Percentiles rank a stretch among this genome's conserved stretches.
Evolutionary conservation across 1,284 basidiomycete genomes (phyloP).

Genomic region (Paramarasmius palmivorus): DNA sequence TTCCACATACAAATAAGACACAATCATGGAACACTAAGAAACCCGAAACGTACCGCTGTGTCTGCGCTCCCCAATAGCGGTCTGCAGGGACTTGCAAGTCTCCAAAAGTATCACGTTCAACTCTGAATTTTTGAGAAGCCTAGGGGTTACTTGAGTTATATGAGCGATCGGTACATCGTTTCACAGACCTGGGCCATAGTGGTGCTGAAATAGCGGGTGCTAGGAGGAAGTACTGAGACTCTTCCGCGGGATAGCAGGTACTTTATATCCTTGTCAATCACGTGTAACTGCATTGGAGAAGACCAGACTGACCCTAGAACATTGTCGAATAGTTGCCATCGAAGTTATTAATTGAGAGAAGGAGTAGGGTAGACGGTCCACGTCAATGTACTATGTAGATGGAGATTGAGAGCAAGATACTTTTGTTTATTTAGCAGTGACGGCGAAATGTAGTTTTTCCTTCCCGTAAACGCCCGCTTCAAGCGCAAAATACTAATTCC

Average conservation of each 20-base stretch:
- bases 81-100: slow-evolving; percentile 93
- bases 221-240: too few species aligned
- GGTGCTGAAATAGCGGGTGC: background rate
- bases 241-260: background rate
- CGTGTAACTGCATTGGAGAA: background rate
- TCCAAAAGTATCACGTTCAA: slow-evolving; percentile 88
- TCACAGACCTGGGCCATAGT: slow-evolving; percentile 11
- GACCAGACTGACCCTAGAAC: background rate
- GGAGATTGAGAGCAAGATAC: too few species aligned
- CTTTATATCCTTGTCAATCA: background rate
- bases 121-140: slow-evolving; percentile 50
- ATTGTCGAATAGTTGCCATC: background rate
- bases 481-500: too few species aligned
- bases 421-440: too few species aligned
- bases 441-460: too few species aligned
- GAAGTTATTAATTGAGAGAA: background rate
- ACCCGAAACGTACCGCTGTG: slow-evolving; percentile 70
- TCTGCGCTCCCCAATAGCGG: slow-evolving; percentile 99
- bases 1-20: slow-evolving; percentile 3
- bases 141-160: background rate
- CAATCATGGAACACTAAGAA: background rate
- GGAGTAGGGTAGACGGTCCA: background rate
- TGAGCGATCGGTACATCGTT: slow-evolving; percentile 16
- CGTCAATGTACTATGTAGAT: background rate
- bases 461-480: too few species aligned